Evolutionary conservation across 352 stramenopile species (phyloP), one percentile per base, ranked within the genome.

Genomic region (Globisporangium viniferum): DNA sequence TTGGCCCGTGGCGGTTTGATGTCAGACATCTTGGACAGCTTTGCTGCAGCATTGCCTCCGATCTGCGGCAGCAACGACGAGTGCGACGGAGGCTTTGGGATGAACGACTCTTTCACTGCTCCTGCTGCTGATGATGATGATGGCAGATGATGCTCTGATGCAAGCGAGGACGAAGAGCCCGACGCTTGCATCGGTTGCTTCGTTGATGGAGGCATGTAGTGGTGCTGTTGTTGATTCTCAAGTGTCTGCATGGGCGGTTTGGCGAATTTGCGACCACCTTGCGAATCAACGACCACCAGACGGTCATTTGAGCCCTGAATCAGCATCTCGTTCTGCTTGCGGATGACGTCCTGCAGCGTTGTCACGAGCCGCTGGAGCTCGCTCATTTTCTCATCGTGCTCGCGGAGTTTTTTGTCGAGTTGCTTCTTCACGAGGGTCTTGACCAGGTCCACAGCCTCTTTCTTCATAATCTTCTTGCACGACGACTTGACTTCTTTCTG

Each of bases 381-480:
- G 35, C 65, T 65, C 66, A 86, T 70, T 62, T 82, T 81, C 33
- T 66, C 67, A 31, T 86, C 76, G 29, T 81, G 76, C 2, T 73
- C 76, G 7, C 66, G 74, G 3, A 86, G 66, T 35, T 73, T 80
- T 20, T 74, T 70, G 10, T 76, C 62, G 31, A 86, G 59, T 53
- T 83, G 76, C 44, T 80, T 69, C 48, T 80, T 71, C 31, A 86
- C 78, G 6, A 86, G 35, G 24, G 33, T 59, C 51, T 76, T 82
- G 61, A 85, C 74, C 27, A 82, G 58, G 2, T 78, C 72, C 18
- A 82, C 64, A 0, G 75, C 78, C 36, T 85, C 73, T 71, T 78
- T 81, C 59, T 82, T 82, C 75, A 85, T 85, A 39, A 85, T 75
- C 51, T 77, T 85, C 54, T 77, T 77, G 5, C 66, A 18, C 4